Percentiles rank a stretch among this genome's conserved stretches.
Conservation (phyloP, 2,329 filamentous ascomycete genomes). For the Fonsecaea erecta region DNA sequence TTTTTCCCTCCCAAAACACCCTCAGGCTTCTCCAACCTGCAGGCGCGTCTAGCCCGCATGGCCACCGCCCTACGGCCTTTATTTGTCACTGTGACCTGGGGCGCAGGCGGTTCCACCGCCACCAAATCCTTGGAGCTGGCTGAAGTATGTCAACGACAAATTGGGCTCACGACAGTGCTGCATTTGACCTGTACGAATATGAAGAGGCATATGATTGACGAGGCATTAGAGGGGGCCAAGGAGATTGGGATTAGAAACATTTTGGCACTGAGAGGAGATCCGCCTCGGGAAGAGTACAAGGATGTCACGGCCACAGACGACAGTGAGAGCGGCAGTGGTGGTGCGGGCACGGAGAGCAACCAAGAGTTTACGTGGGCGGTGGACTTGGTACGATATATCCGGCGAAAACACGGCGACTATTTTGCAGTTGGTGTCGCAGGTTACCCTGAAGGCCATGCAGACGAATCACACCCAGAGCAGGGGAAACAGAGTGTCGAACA, state of each 20-base stretch:
- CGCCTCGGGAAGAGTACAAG: conserved; percentile 86
- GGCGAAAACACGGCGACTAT: conserved; percentile 83
- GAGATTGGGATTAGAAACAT: conserved; percentile 91
- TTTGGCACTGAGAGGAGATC: conserved; percentile 86
- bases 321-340: conserved; percentile 37
- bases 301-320: conserved; percentile 57
- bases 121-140: conserved; percentile 91
- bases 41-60: conserved; percentile 93
- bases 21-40: conserved; percentile 93
- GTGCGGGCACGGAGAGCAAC: conserved; percentile 58
- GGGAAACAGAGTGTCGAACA: conserved; percentile 59
- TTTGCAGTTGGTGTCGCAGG: conserved; percentile 95
- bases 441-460: conserved; percentile 93
- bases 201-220: conserved; percentile 82
- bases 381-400: conserved; percentile 89
- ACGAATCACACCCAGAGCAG: conserved; percentile 84
- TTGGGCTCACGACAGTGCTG: conserved; percentile 90
- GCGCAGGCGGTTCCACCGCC: conserved; percentile 89
- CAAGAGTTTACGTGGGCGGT: conserved; percentile 82
- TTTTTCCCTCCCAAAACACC: conserved; percentile 98
- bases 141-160: conserved; percentile 89
- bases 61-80: conserved; percentile 84
- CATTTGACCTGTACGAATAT: conserved; percentile 99
- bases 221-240: conserved; percentile 88
- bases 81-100: conserved; percentile 98